Base-by-base conservation (phyloP, 257 asterid species). In the Nemophila menziesii region DNA sequence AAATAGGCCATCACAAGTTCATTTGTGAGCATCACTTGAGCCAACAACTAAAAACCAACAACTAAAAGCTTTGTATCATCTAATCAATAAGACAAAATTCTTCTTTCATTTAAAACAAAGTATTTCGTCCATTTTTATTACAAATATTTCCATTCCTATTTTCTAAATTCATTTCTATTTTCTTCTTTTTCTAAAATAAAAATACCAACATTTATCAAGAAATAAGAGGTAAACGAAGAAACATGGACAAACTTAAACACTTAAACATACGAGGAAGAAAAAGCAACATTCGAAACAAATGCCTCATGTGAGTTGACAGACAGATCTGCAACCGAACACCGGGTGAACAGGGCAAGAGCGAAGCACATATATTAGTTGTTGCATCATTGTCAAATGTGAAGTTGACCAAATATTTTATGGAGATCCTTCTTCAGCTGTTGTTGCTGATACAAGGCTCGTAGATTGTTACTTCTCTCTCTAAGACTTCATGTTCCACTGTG, bases 401-500 rank as follows among this genome's bases (percentile, higher is more conserved):
- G 81, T 63, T 73, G 84, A 60, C 87, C 72, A 48, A 89, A 46
- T 33, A 68, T 49, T 5, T 69, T 77, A 55, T 79, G 93, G 23
- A 90, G 70, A 54, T 90, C 96, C 65, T 70, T 75, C 17, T 26
- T 78, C 37, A 51, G 73, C 24, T 70, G 73, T 21, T 56, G 77
- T 16, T 75, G 82, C 68, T 64, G 74, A 70, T 79, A 79, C 47
- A 85, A 47, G 62, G 66, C 66, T 56, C 71, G 74, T 26, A 90
- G 67, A 60, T 79, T 52, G 67, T 79, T 2, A 67, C 73, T 68
- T 90, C 96, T 69, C 93, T 74, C 65, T 90, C 96, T 71, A 90
- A 54, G 44, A 85, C 82, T 19, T 85, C 96, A 48, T 85, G 93
- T 72, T 90, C 99, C 67, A 90, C 99, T 90, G 84, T 78, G 60